phyloP scores from a whole-genome alignment of 2,329 filamentous ascomycete species.

The Fusarium subglutinans region DNA sequence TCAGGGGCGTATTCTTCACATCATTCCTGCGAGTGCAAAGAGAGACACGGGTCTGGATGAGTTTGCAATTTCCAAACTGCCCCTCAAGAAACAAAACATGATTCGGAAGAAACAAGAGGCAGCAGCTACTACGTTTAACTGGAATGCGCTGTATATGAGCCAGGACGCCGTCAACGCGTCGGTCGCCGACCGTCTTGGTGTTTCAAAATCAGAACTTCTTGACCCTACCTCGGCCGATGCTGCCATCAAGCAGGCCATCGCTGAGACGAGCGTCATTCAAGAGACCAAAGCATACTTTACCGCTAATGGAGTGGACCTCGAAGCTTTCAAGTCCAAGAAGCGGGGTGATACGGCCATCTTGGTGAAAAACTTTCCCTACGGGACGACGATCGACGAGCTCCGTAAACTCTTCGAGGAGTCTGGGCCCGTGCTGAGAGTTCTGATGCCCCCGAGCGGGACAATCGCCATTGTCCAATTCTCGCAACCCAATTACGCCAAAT shows the following conservation, averaged over 20 bases:
- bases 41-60: conserved; percentile 86
- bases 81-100: conserved; percentile 92
- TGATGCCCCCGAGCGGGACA: conserved; percentile 93
- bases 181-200: conserved; percentile 83
- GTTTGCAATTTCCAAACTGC: conserved; percentile 87
- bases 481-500: conserved; percentile 79
- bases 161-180: conserved; percentile 94
- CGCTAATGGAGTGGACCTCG: conserved; percentile 87
- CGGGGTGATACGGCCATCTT: conserved; percentile 88
- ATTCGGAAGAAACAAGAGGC: conserved; percentile 87
- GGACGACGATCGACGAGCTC: conserved; percentile 81
- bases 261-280: conserved; percentile 94
- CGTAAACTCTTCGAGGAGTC: conserved; percentile 85
- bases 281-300: conserved; percentile 94
- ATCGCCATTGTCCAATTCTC: conserved; percentile 93
- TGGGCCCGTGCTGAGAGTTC: conserved; percentile 79
- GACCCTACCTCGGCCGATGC: conserved; percentile 97
- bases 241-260: conserved; percentile 94
- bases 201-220: conserved; percentile 89
- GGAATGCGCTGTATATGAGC: conserved; percentile 99
- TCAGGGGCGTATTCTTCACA: conserved; percentile 90
- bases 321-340: conserved; percentile 86
- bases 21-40: conserved; percentile 85
- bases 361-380: conserved; percentile 93
- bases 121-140: conserved; percentile 83